Evolutionary conservation across 1,139 yeast genomes (phyloP), one percentile per base, ranked within the genome.

Genomic region (Torulaspora globosa): DNA sequence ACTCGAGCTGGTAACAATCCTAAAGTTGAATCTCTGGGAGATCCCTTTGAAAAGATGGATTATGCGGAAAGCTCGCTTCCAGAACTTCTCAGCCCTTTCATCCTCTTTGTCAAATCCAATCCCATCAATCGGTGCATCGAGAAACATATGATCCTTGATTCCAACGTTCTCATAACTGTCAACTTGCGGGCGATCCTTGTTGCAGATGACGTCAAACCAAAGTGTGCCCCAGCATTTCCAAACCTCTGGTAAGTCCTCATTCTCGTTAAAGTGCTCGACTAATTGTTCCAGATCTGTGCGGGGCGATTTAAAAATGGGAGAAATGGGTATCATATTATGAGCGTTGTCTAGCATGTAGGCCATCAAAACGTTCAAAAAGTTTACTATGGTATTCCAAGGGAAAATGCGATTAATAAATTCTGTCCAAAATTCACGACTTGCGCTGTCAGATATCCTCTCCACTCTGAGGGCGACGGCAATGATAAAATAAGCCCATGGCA

Each of bases 221-320:
- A 84, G 66, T 0, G 89, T 79, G 2, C 94, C 94, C 89, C 92
- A 84, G 59, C 89, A 81, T 60, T 81, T 81, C 89, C 90, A 84
- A 24, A 81, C 85, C 65, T 84, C 94, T 33, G 85, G 79, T 43
- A 84, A 68, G 39, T 71, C 75, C 63, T 84, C 92, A 59, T 78
- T 72, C 34, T 73, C 70, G 49, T 77, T 72, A 59, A 79, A 81
- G 51, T 70, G 60, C 4, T 62, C 56, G 14, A 79, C 58, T 42
- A 72, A 68, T 32, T 68, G 68, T 6, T 50, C 57, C 14, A 62
- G 46, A 21, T 47, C 41, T 49, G 56, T 50, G 8, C 46, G 36
- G 12, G 53, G 47, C 38, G 55, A 60, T 24, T 52, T 41, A 40
- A 60, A 56, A 5, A 62, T 39, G 10, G 51, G 43, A 36, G 55